Base-by-base conservation (phyloP, 1,284 basidiomycete species). In the Abortiporus biennis region DNA sequence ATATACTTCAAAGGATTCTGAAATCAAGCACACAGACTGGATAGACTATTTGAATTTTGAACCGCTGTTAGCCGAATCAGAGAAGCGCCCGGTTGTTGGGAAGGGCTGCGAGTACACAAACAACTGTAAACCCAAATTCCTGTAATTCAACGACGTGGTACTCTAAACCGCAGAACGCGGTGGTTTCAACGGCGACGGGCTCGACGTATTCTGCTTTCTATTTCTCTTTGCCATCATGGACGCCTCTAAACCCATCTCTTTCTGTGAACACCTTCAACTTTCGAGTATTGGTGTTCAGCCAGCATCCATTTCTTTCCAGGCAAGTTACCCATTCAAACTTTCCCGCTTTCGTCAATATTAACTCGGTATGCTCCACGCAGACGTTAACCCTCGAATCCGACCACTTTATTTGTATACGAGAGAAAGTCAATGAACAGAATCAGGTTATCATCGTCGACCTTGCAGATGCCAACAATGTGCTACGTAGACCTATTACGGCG, bases 361-460 rank as follows among this genome's bases (percentile, higher is more conserved):
- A 39, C 33, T n/a, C 3, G 6, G 9, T 20, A 15, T 34, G 13
- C 36, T 16, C 36, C 21, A 35, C 27, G 25, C 54, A 88, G 78
- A 92, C 85, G 33, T 72, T 97, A 55, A 97, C 94, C 6, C 76
- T 98, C 55, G 93, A 98, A 70, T 95, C 92, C 52, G 95, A 99
- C 73, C 88, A 89, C 65, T 99, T 91, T 66, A 96, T 98, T 57
- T 97, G 91, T 62, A 78, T 93, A 49, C 83, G 91, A 44, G 90
- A 93, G 71, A 89, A 88, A 66, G 74, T 87, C 58, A 84, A 85
- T 56, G 92, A 92, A 54, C 85, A 89, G 59, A 92, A 94, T 67
- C 92, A 96, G 69, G 93, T 98, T 51, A 92, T 96, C 61, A 97
- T 98, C 60, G 88, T 98, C 59, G 93, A 96, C 79, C 83, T 98